Conservation (phyloP, 2,329 filamentous ascomycete genomes). For the Pestalotiopsis fici region DNA sequence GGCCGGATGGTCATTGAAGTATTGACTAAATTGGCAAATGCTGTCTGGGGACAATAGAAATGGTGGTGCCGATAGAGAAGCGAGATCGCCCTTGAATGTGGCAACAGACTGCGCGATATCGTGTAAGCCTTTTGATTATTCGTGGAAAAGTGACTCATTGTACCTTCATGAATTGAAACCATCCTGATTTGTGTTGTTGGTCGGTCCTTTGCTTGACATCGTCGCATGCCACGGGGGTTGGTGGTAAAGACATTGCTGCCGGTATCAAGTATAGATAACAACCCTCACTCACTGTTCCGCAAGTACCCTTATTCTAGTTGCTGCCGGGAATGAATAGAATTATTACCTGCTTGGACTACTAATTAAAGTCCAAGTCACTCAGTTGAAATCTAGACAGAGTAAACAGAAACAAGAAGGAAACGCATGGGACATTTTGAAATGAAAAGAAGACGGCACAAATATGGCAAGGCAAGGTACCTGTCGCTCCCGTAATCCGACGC, state of each 20-base stretch:
- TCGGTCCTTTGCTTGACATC: slow-evolving; percentile 20
- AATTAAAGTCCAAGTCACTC: too few species aligned
- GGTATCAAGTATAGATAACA: background rate
- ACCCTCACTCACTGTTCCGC: too few species aligned
- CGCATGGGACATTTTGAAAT: background rate
- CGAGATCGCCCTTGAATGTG: slow-evolving; percentile 80
- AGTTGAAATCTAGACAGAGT: background rate
- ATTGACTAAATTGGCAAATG: slow-evolving; percentile 78
- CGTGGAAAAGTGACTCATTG: background rate
- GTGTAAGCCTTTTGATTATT: background rate
- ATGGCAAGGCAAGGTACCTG: background rate
- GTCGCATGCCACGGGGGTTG: slow-evolving; percentile 15
- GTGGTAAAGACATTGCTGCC: background rate
- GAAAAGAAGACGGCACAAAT: background rate
- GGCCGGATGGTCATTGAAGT: slow-evolving; percentile 78
- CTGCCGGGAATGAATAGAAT: background rate
- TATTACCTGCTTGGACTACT: too few species aligned
- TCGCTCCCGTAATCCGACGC: background rate
- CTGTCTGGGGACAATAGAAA: slow-evolving; percentile 81
- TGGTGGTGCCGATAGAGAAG: slow-evolving; percentile 77
- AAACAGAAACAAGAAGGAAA: background rate
- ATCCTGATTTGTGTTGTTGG: slow-evolving; percentile 26
- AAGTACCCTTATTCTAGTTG: background rate
- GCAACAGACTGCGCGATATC: slow-evolving; percentile 62
- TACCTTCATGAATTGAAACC: slow-evolving; percentile 30